Evolutionary conservation across 805 yeast species (phyloP).

Genomic region (Cyberlindnera petersonii): DNA sequence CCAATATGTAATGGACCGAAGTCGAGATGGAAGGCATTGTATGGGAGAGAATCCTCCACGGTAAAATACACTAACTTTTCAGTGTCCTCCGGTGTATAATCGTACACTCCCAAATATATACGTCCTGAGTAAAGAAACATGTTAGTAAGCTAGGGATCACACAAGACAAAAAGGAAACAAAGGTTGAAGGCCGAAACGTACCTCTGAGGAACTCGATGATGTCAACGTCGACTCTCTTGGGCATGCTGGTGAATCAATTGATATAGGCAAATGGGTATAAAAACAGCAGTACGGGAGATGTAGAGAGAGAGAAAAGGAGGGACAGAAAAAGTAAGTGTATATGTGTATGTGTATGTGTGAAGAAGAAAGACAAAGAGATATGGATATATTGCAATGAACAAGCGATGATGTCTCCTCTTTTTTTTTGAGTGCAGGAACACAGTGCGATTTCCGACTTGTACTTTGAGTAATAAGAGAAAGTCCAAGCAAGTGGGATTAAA

Average conservation of each 20-base stretch:
- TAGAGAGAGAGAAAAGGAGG: too few relatives aligned
- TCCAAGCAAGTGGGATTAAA: too few relatives aligned
- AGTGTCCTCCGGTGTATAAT: conserved; percentile 72
- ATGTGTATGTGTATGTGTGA: too few relatives aligned
- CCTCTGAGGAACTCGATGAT: conserved; percentile 41
- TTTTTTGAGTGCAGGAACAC: too few relatives aligned
- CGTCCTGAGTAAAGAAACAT: conserved; percentile 30
- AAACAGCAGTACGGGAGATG: too few relatives aligned
- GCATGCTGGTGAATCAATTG: conserved; percentile 32
- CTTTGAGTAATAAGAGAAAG: too few relatives aligned
- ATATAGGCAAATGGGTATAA: not conserved
- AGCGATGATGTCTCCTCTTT: too few relatives aligned
- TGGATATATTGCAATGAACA: too few relatives aligned
- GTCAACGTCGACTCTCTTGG: conserved; percentile 53
- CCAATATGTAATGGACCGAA: conserved; percentile 96
- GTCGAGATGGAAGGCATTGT: conserved; percentile 92
- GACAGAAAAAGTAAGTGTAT: too few relatives aligned
- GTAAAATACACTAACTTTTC: conserved; percentile 79
- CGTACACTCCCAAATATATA: conserved; percentile 88
- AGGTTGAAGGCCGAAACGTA: conserved; percentile 1
- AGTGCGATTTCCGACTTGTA: too few relatives aligned
- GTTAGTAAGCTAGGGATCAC: not conserved
- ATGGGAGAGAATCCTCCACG: conserved; percentile 86
- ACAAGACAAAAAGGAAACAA: not conserved
- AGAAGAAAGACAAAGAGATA: too few relatives aligned